Evolutionary conservation across 1,139 yeast genomes (phyloP).

Genomic region (Meyerozyma athensensis): DNA sequence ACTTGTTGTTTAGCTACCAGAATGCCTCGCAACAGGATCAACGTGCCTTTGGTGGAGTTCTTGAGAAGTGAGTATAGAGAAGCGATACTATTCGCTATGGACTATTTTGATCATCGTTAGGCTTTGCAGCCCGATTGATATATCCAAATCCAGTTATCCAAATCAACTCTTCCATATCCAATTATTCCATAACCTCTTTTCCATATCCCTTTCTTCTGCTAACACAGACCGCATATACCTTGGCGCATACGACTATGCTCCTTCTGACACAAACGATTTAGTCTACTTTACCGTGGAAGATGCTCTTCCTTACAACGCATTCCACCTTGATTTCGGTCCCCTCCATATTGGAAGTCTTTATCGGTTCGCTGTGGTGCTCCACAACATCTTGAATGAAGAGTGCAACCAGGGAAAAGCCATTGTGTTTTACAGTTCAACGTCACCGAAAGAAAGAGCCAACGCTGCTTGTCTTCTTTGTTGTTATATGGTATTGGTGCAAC

Average conservation of each 20-base stretch:
- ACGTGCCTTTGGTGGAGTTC: constrained; percentile 40
- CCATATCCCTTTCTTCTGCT: constrained; percentile 17
- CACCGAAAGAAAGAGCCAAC: constrained; percentile 79
- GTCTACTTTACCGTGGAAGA: constrained; percentile 93
- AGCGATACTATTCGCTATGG: neutral
- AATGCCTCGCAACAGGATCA: constrained; percentile 20
- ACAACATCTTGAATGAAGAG: constrained; percentile 83
- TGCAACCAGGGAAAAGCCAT: constrained; percentile 83
- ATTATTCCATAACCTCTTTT: neutral
- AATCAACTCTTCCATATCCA: neutral
- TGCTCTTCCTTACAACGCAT: constrained; percentile 83
- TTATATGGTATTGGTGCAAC: constrained; percentile 90
- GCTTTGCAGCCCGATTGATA: too few relatives aligned
- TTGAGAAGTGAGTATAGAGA: constrained; percentile 35
- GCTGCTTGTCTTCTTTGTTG: constrained; percentile 93
- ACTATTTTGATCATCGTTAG: neutral
- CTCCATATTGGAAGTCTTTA: constrained; percentile 88
- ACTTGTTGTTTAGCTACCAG: neutral
- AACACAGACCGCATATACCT: constrained; percentile 72
- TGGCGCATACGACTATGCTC: constrained; percentile 81
- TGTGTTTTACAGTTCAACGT: constrained; percentile 80
- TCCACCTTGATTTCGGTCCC: constrained; percentile 96
- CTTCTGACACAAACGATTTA: constrained; percentile 68
- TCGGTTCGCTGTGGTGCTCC: constrained; percentile 90
- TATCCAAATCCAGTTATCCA: neutral